These are phyloP conservation scores for Metschnikowia picachoensis DNA, from an alignment of 805 yeast genomes.

Conservation along the genomic window DNA sequence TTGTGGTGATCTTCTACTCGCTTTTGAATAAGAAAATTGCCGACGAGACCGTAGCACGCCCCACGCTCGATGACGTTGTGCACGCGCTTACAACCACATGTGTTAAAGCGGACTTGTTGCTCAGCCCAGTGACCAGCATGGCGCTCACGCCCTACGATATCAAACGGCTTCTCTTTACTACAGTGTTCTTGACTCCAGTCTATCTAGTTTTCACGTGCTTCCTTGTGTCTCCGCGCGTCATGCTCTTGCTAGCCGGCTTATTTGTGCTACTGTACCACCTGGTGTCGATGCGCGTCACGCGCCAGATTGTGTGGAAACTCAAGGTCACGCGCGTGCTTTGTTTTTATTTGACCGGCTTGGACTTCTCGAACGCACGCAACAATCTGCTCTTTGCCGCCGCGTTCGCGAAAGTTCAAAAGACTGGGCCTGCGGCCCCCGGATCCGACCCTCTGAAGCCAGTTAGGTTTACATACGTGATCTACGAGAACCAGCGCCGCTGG, in stretches of 20 bases:
- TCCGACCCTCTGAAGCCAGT: constrained; percentile 42
- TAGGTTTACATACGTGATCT: constrained; percentile 84
- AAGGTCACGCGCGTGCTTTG: constrained; percentile 63
- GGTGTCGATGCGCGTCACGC: constrained; percentile 74
- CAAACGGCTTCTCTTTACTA: constrained; percentile 75
- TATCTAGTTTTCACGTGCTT: constrained; percentile 68
- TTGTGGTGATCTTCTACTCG: constrained; percentile 56
- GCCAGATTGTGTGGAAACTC: constrained; percentile 83
- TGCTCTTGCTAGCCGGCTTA: constrained; percentile 56
- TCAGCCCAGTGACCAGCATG: constrained; percentile 74
- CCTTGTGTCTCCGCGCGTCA: constrained; percentile 64
- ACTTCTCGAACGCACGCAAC: constrained; percentile 49
- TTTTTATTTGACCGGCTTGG: constrained; percentile 85
- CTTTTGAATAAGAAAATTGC: constrained; percentile 53
- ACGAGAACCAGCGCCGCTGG: constrained; percentile 96
- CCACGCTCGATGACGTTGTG: constrained; percentile 84
- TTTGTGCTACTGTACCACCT: constrained; percentile 81
- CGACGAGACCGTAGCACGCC: constrained; percentile 56
- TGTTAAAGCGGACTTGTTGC: constrained; percentile 68
- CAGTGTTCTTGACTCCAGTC: constrained; percentile 80
- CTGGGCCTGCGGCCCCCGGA: constrained; percentile 12
- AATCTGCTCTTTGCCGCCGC: constrained; percentile 53
- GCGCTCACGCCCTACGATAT: constrained; percentile 76
- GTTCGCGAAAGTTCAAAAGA: constrained; percentile 47
- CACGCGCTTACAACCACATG: constrained; percentile 72